Percentiles rank a stretch among this genome's conserved stretches.
These are phyloP conservation scores for Kwoniella europaea DNA, from an alignment of 768 basidiomycete genomes.

Conservation along the genomic window DNA sequence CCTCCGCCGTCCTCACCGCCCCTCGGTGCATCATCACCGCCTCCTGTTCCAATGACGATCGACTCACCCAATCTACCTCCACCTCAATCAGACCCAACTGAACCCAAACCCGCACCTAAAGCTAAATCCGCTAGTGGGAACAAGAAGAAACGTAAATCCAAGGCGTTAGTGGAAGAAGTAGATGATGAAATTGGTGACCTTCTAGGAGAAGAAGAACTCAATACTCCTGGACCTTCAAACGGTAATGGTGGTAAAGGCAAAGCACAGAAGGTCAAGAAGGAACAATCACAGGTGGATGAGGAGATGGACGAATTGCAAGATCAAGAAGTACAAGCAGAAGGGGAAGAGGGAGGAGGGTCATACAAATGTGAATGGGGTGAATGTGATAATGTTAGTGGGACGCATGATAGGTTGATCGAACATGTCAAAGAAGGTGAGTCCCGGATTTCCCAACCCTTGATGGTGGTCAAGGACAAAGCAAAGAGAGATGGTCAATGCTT, in stretches of 20 bases:
- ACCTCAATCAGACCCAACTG: constrained; percentile 5
- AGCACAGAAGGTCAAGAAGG: not conserved
- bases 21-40: not conserved
- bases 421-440: constrained; percentile 80
- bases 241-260: not conserved
- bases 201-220: constrained; percentile 19
- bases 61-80: not conserved
- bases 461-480: not conserved
- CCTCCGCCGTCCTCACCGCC: constrained; percentile 8
- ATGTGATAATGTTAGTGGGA: constrained; percentile 74
- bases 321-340: constrained; percentile 9
- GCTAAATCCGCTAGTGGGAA: not conserved
- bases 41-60: not conserved
- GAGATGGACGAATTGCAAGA: not conserved
- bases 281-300: not conserved
- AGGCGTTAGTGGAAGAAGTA: constrained; percentile 9
- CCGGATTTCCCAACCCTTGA: not conserved
- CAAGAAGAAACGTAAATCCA: constrained; percentile 7
- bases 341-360: not conserved
- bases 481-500: not conserved
- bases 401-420: constrained; percentile 74
- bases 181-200: constrained; percentile 43
- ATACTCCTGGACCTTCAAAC: not conserved
- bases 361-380: constrained; percentile 76
- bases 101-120: constrained; percentile 2